Evolutionary conservation across 2,329 filamentous ascomycete species (phyloP).

Genomic region (Exserohilum turcica): DNA sequence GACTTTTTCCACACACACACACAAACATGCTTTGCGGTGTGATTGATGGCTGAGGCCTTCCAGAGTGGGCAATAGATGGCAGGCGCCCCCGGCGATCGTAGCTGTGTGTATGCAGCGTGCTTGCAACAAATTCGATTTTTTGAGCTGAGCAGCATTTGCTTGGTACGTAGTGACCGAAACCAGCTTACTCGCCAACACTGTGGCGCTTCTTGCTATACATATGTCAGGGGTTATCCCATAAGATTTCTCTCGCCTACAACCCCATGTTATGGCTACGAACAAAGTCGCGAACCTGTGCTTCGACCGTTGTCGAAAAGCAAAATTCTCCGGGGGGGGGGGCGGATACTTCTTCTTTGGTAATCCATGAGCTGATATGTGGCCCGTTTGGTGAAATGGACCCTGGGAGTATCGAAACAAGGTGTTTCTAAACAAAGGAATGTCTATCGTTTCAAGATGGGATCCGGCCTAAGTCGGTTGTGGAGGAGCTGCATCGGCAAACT

Average conservation of each 20-base stretch:
- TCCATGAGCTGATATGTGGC: slow-evolving; percentile 4
- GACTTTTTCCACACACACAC: no score
- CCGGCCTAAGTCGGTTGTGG: slow-evolving; percentile 12
- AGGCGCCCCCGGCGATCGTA: slow-evolving; percentile 22
- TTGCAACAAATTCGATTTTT: not conserved
- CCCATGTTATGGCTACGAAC: no score
- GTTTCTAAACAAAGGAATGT: slow-evolving; percentile 29
- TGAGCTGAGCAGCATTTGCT: not conserved
- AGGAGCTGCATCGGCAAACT: slow-evolving; percentile 11
- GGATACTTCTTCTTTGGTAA: slow-evolving; percentile 2
- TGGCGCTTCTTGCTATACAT: slow-evolving; percentile 2
- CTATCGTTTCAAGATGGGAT: slow-evolving; percentile 20
- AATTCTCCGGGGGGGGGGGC: not conserved
- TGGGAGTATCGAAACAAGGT: slow-evolving; percentile 19
- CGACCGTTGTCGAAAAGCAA: not conserved
- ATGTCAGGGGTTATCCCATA: no score
- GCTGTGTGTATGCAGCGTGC: not conserved
- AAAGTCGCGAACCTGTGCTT: no score
- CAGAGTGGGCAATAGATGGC: no score
- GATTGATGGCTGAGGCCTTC: no score
- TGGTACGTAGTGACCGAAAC: not conserved
- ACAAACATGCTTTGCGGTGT: slow-evolving; percentile 19
- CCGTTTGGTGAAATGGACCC: slow-evolving; percentile 4
- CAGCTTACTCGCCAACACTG: not conserved
- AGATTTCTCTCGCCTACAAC: no score